phyloP scores from a whole-genome alignment of 2,329 filamentous ascomycete genomes.

The Neurospora crassa region DNA sequence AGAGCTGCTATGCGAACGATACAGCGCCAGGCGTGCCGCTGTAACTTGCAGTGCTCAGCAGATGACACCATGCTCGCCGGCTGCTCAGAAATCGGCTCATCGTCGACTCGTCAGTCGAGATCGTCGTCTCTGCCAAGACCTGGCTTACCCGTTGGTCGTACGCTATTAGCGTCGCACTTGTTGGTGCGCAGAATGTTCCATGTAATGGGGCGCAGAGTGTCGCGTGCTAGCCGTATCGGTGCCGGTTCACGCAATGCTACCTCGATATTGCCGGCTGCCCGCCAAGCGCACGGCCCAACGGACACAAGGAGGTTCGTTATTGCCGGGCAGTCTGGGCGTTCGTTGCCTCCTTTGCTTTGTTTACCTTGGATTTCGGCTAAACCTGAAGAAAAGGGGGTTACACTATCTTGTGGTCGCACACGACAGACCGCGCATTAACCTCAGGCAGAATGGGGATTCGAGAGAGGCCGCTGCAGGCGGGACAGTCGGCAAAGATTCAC shows the following conservation, averaged over 20 bases:
- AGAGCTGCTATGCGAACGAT: background rate
- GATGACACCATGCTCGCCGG: background rate
- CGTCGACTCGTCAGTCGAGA: background rate
- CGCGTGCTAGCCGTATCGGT: background rate
- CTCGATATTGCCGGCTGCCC: background rate
- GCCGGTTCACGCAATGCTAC: background rate
- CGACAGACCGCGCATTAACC: background rate
- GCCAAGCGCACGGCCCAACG: background rate
- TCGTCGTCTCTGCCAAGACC: background rate
- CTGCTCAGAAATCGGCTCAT: background rate
- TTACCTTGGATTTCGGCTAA: background rate
- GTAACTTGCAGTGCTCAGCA: background rate
- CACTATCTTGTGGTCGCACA: background rate
- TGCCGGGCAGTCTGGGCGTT: background rate
- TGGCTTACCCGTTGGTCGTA: background rate
- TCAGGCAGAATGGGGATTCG: background rate
- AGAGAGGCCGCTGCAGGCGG: background rate
- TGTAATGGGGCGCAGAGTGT: background rate
- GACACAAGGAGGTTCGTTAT: background rate
- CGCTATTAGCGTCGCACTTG: background rate
- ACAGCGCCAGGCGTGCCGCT: background rate
- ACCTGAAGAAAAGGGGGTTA: background rate
- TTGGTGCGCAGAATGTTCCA: background rate
- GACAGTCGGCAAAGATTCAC: background rate
- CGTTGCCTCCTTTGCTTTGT: background rate